Evolutionary conservation across 2,329 filamentous ascomycete genomes (phyloP), one percentile per base, ranked within the genome.

Genomic region (Exophiala sp.): DNA sequence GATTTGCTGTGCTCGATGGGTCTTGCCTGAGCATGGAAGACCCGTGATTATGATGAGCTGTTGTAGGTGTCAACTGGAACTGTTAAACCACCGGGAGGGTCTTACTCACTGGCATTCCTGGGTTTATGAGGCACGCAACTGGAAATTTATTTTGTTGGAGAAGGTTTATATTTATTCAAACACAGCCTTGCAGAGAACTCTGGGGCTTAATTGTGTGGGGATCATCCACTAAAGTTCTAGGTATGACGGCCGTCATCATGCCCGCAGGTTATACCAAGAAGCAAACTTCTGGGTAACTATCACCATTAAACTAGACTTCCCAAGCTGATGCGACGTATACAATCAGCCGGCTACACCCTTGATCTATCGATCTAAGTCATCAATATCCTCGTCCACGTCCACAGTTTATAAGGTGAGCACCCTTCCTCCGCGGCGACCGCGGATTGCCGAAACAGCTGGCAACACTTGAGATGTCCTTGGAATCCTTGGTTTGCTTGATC

Each of bases 1-100:
- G 50, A 86, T 75, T 68, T 86, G 83, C 40, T 72, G 67, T 58
- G 80, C 78, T 65, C 83, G 80, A 63, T 82, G 72, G 10, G 80
- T 83, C 62, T 86, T 83, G 63, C 83, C 83, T 63, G 81, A 81
- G 60, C 78, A 83, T 45, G 83, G 83, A 66, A 81, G 84, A 59
- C 82, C 82, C 58, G 82, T 83, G 56, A 85, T 72, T 53, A 84
- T 74, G 55, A 85, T 76, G 64, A 85, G 78, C 82, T 85, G 64
- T 14, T 36, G 36, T 33, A 5, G 18, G 35, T 16, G 12, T 41
- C 54, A 32, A 59, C 5, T 42, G 10, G 9, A 16, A n/a, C 18
- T 36, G 33, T 16, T 8, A 39, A 43, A 42, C 11, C 7, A 50
- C n/a, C 8, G 21, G 36, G 29, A 21, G 21, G 16, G 36, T 9